Evolutionary conservation across 169 alveolate species (phyloP).

Genomic region (Plasmodium blacklocki): DNA sequence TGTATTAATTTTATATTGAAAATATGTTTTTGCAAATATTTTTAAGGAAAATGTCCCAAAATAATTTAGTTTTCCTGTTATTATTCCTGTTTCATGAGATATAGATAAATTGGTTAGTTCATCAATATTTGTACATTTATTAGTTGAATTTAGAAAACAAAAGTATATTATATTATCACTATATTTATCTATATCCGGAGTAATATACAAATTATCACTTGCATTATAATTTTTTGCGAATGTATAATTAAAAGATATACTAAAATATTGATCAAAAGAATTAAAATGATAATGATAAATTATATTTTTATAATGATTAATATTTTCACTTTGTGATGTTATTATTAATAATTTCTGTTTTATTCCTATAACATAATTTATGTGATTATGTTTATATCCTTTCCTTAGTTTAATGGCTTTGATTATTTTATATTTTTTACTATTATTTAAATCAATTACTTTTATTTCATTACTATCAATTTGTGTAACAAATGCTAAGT

Average conservation of each 20-base stretch:
- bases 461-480: constrained; percentile 66
- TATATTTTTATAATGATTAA: constrained; percentile 4
- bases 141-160: constrained; percentile 51
- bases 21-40: constrained; percentile 75
- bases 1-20: constrained; percentile 50
- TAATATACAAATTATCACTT: constrained; percentile 38
- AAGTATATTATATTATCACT: constrained; percentile 53
- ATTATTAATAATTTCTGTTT: constrained; percentile 68
- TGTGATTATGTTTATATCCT: constrained; percentile 51
- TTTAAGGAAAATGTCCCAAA: constrained; percentile 50
- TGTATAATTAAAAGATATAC: constrained; percentile 49
- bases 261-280: constrained; percentile 64
- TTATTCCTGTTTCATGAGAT: constrained; percentile 41
- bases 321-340: constrained; percentile 22
- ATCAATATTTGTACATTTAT: constrained; percentile 63
- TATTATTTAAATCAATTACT: constrained; percentile 61
- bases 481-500: constrained; percentile 74
- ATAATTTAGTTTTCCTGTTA: constrained; percentile 69
- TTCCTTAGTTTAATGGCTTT: constrained; percentile 43
- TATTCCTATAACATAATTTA: constrained; percentile 42
- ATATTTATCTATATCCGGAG: constrained; percentile 53
- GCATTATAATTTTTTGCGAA: constrained; percentile 43
- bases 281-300: constrained; percentile 75
- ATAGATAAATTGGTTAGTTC: constrained; percentile 58
- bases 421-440: constrained; percentile 50